Evolutionary conservation across 2,329 filamentous ascomycete species (phyloP), one percentile per base, ranked within the genome.

Genomic region (Periconia sp.): DNA sequence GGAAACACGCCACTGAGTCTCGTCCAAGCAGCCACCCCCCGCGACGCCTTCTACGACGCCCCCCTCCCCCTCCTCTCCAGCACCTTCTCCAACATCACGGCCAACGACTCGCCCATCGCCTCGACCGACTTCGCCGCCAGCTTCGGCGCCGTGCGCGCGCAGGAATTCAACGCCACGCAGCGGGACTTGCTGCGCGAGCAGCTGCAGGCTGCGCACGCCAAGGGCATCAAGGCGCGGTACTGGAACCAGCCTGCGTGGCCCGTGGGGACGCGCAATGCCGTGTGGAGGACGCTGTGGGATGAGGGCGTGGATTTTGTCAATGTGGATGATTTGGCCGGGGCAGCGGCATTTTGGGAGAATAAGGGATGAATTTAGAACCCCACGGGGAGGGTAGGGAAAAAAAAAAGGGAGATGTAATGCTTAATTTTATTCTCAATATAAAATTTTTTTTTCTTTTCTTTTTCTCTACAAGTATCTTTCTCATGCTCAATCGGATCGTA

Each of bases 251-350:
- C 84, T 0, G 70, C 70, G 2, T 86, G 77, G 72, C 62, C 62
- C 6, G 66, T 86, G 19, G 74, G 77, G n/a, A 78, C 75, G 16
- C 68, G 84, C 23, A 64, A 64, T 25, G 54, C 56, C 6, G 46
- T 65, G 3, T 87, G 84, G 84, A 70, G 76, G 50, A 74, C 72
- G 4, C 62, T 87, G 47, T 72, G 78, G 52, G 71, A 77, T 36
- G 80, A 80, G 44, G 82, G 82, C 0, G 81, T 82, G n/a, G 78
- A 78, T 44, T 59, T 87, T 43, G 55, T 87, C 36, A 86, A 86
- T 63, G 83, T 80, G 0, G 84, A 87, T 73, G 83, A 87, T 68
- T 52, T 86, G 36, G 71, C 77, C 47, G 82, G 43, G 3, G 57
- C 55, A 23, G 74, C 76, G 13, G 71, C 66, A 31, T 71, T 72